Conservation (phyloP, 2,329 filamentous ascomycete species). For the Setomelanomma holmii region DNA sequence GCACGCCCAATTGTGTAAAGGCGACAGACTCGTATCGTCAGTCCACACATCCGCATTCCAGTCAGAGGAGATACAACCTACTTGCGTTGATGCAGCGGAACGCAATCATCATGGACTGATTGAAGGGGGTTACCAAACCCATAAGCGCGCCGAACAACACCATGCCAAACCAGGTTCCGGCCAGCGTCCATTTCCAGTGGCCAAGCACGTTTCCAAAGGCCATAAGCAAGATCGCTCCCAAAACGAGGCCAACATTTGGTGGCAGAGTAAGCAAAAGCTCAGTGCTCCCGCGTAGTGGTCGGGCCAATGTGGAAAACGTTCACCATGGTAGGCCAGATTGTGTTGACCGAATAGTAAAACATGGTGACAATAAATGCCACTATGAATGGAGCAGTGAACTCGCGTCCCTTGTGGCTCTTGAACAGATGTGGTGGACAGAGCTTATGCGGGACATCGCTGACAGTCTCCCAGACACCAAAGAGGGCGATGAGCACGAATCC, state of each 20-base stretch:
- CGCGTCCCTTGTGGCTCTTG: constrained; percentile 53
- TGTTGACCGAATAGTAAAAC: constrained; percentile 60
- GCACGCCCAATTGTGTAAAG: constrained; percentile 42
- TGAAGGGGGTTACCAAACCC: constrained; percentile 53
- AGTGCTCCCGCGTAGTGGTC: constrained; percentile 36
- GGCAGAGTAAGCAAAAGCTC: constrained; percentile 53
- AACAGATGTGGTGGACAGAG: constrained; percentile 55
- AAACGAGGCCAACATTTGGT: constrained; percentile 55
- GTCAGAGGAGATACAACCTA: constrained; percentile 18
- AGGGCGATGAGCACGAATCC: constrained; percentile 41
- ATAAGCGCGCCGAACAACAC: constrained; percentile 57
- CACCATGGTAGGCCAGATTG: constrained; percentile 59
- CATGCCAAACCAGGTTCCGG: constrained; percentile 55
- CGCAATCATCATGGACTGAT: constrained; percentile 56
- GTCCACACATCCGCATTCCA: constrained; percentile 3
- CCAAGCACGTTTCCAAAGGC: constrained; percentile 53
- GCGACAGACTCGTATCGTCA: constrained; percentile 40
- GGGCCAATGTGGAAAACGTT: constrained; percentile 53
- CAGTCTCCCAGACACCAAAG: constrained; percentile 48
- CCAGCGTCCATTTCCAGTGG: constrained; percentile 58
- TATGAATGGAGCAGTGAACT: constrained; percentile 58
- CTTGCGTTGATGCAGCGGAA: constrained; percentile 54
- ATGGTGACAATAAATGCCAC: constrained; percentile 58
- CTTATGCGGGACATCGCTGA: constrained; percentile 30
- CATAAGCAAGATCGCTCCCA: constrained; percentile 53